Conservation (phyloP, 2,329 filamentous ascomycete genomes). For the Trichoderma simmonsii region DNA sequence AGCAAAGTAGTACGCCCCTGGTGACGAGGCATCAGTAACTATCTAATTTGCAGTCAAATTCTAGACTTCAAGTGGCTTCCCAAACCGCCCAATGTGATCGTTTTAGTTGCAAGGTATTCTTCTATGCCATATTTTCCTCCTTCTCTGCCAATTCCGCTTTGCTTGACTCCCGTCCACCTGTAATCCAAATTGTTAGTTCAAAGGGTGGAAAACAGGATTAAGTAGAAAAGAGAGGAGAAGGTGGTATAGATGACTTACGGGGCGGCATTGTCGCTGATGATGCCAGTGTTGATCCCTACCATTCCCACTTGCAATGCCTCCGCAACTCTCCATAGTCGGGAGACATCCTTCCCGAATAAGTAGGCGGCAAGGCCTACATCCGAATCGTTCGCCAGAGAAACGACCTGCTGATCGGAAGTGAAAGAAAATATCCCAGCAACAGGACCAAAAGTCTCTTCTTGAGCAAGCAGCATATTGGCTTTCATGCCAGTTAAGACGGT, state of each 20-base stretch:
- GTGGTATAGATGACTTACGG: background rate
- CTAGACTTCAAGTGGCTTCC: background rate
- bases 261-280: background rate
- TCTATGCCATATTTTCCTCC: background rate
- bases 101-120: background rate
- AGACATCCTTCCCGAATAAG: slow-evolving; percentile 57
- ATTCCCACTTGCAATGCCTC: slow-evolving; percentile 61
- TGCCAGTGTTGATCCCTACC: slow-evolving; percentile 44
- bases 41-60: background rate
- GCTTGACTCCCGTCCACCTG: background rate
- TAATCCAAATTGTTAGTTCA: background rate
- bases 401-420: background rate
- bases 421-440: background rate
- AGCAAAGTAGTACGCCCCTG: background rate
- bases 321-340: slow-evolving; percentile 41
- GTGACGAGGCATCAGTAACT: background rate
- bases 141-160: background rate
- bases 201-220: background rate
- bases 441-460: background rate
- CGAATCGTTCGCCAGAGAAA: background rate
- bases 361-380: slow-evolving; percentile 54
- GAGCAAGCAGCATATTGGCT: background rate
- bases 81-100: background rate
- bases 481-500: background rate
- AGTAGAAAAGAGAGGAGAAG: background rate